Evolutionary conservation across 805 yeast genomes (phyloP).

Genomic region (Candida vaughaniae): DNA sequence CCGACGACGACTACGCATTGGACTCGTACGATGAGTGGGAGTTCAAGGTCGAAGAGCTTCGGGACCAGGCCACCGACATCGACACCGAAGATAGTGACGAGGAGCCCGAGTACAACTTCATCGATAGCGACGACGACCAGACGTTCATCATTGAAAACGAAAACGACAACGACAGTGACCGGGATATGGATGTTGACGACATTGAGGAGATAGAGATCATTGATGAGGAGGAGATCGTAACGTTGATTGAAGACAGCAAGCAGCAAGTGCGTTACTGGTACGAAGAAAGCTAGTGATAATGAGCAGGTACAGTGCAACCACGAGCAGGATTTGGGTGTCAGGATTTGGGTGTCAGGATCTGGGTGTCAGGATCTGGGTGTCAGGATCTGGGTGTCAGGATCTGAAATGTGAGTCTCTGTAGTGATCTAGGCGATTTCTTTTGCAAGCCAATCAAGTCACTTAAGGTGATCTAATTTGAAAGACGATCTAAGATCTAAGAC

Average conservation of each 20-base stretch:
- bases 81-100: slow-evolving; percentile 14
- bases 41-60: slow-evolving; percentile 18
- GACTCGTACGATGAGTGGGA: slow-evolving; percentile 17
- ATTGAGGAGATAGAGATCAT: slow-evolving; percentile 5
- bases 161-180: not conserved
- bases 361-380: too few species aligned
- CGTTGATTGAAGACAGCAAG: slow-evolving; percentile 7
- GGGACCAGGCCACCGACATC: slow-evolving; percentile 19
- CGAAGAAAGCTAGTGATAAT: slow-evolving; percentile 6
- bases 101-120: slow-evolving; percentile 13
- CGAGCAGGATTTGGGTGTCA: too few species aligned
- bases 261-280: slow-evolving; percentile 9
- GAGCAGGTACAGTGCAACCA: too few species aligned
- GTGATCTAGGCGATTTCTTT: too few species aligned
- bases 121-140: slow-evolving; percentile 19
- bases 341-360: too few species aligned
- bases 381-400: too few species aligned
- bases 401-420: too few species aligned
- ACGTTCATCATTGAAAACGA: slow-evolving; percentile 13
- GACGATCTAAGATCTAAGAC: too few species aligned
- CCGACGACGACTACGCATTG: slow-evolving; percentile 17
- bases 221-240: slow-evolving; percentile 9
- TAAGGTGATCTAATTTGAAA: too few species aligned
- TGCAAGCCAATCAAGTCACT: too few species aligned
- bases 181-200: slow-evolving; percentile 3